A percentile compares a stretch with the other conserved stretches of the same genome.
These are phyloP conservation scores for Yamadazyma mexicana DNA, from an alignment of 1,139 yeast genomes.

Conservation along the genomic window DNA sequence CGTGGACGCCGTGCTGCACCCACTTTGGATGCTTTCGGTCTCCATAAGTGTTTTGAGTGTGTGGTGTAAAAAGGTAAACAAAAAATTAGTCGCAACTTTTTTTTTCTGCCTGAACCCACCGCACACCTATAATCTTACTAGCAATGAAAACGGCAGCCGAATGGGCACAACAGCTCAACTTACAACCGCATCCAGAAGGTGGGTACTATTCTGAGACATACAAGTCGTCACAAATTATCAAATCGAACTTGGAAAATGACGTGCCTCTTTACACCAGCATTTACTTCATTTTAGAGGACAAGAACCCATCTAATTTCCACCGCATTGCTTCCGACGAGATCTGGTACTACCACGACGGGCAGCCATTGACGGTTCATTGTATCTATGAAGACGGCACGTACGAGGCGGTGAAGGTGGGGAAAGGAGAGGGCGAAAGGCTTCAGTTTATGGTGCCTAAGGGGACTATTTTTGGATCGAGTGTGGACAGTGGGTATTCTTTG, in stretches of 20 bases:
- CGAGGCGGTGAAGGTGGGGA: slow-evolving; percentile 15
- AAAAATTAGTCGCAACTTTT: background rate
- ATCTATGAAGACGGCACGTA: slow-evolving; percentile 18
- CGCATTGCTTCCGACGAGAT: slow-evolving; percentile 20
- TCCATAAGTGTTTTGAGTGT: too few species aligned
- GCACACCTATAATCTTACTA: background rate
- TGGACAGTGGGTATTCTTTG: slow-evolving; percentile 17
- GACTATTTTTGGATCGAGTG: slow-evolving; percentile 20
- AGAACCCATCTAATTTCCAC: slow-evolving; percentile 21
- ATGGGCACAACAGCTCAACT: slow-evolving; percentile 16
- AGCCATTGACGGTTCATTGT: slow-evolving; percentile 20
- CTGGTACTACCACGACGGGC: slow-evolving; percentile 22
- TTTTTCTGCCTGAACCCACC: too few species aligned
- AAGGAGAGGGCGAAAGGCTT: slow-evolving; percentile 16
- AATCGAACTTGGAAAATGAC: slow-evolving; percentile 18
- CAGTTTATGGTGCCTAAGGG: slow-evolving; percentile 21
- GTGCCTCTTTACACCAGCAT: slow-evolving; percentile 21
- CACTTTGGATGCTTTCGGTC: background rate
- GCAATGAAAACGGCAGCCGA: slow-evolving; percentile 13
- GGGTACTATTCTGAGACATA: slow-evolving; percentile 18
- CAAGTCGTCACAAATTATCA: slow-evolving; percentile 13
- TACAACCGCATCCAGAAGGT: slow-evolving; percentile 20
- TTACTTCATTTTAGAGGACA: slow-evolving; percentile 17
- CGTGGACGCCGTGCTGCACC: background rate
- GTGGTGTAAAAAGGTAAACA: background rate